Base-by-base conservation (phyloP, 2,329 filamentous ascomycete species). In the Didymella arachidicola region DNA sequence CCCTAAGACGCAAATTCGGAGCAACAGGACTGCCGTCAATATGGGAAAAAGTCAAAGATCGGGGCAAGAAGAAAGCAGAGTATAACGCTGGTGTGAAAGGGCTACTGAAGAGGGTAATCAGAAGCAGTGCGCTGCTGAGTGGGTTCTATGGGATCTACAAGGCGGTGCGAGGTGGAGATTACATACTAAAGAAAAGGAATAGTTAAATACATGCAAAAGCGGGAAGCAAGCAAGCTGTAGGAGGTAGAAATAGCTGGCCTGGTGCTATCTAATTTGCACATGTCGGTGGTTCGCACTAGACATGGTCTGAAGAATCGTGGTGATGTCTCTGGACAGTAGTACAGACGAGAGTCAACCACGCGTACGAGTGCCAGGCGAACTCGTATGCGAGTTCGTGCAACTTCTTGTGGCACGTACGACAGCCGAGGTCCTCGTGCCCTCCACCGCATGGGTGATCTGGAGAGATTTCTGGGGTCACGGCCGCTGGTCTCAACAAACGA, bases 1-100 rank as follows among this genome's bases (percentile, higher is more conserved):
- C 70, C 1, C 78, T 92, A 65, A 79, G 89, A 16, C 61, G 70
- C 25, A 89, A 88, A 71, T 92, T 90, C 75, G 73, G 81, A 46
- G 89, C 89, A 12, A 79, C 78, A 0, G 80, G 81, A 7, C 77
- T 92, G 66, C 89, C 89, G 26, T 87, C 79, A 44, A 87, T 92
- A 5, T 90, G 87, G 76, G 87, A 91, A 68, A 92, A 92, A 78
- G 78, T 83, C 25, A 79, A 80, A 51, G 75, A 78, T 22, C 76
- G 79, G 51, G 75, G 77, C 3, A 56, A 50, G 47, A 71, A 61
- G 30, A 71, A 55, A 27, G 57, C 62, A 44, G 61, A 66, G 2
- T 57, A 55, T 57, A 62, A 47, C 6, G 59, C 22, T 2, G 71
- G 69, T 7, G 19, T 67, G 11, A 74, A 67, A 50, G 70, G 68